Evolutionary conservation across 257 asterid genomes (phyloP), one percentile per base, ranked within the genome.

Genomic region (Salvia rosmarinus): DNA sequence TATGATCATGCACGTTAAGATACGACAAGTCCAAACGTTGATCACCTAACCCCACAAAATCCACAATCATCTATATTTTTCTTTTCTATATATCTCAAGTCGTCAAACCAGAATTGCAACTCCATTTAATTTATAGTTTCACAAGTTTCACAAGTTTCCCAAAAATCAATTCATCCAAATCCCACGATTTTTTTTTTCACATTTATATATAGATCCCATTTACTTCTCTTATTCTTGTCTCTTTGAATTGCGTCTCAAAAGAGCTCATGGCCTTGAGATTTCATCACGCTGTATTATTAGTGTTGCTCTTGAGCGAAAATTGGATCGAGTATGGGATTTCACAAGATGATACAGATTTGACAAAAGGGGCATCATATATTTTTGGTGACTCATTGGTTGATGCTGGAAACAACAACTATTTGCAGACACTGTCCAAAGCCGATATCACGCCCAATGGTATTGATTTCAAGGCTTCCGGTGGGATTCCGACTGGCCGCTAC

Each of bases 371-470:
- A 6, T 91, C 97, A 0, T 91, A 59, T 75, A 87, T 91, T 3
- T 91, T 91, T 50, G 96, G 97, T 52, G 97, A 91, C 75, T 91
- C 97, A 6, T 78, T 91, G 72, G 97, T 91, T n/a, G 97, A 91
- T 77, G 97, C 99, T 0, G 98, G 98, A 16, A 94, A 94, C 51
- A 94, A 94, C 62, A 94, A 94, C 61, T 94, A 91, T 72, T 54
- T 94, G 6, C 85, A 69, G 9, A 91, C 95, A 1, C 43, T 94
- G 80, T 94, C 99, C 6, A 86, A 67, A 73, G 99, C 98, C 23
- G 77, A 94, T 66, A 78, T 75, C 59, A 21, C 79, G 12, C 99
- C 99, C 0, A 94, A 91, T 30, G 98, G 99, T 5, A 85, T 94
- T 4, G 99, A 89, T 82, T 94, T 94, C 63, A 81, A 79, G 51